Evolutionary conservation across 805 yeast genomes (phyloP).

Genomic region (Candida sithepensis): DNA sequence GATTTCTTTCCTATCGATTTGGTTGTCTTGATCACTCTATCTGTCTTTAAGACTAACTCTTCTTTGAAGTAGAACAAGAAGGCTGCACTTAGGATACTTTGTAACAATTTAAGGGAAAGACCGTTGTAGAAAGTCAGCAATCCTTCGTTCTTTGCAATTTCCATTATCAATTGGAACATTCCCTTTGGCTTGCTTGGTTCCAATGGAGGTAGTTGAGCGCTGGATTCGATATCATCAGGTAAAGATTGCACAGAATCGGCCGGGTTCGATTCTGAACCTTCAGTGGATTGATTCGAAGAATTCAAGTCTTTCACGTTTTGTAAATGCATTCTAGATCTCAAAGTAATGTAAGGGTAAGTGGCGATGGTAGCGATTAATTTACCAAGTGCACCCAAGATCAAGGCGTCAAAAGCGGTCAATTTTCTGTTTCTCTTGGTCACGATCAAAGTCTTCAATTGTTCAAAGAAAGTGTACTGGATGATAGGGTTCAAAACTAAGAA

Average conservation of each 20-base stretch:
- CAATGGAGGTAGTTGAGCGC: slow-evolving; percentile 19
- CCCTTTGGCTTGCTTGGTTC: slow-evolving; percentile 26
- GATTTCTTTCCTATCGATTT: slow-evolving; percentile 1
- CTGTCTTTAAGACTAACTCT: slow-evolving; percentile 62
- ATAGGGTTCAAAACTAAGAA: slow-evolving; percentile 85
- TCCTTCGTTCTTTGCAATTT: slow-evolving; percentile 69
- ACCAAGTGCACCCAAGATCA: slow-evolving; percentile 84
- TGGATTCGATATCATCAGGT: slow-evolving; percentile 18
- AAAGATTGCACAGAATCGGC: slow-evolving; percentile 22
- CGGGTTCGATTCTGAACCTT: too few species aligned
- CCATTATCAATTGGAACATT: slow-evolving; percentile 48
- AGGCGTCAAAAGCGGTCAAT: slow-evolving; percentile 74
- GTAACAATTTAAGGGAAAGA: slow-evolving; percentile 71
- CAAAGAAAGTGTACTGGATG: slow-evolving; percentile 88
- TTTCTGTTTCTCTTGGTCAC: slow-evolving; percentile 48
- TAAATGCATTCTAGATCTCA: slow-evolving; percentile 85
- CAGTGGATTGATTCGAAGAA: too few species aligned
- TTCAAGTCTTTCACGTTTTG: slow-evolving; percentile 31
- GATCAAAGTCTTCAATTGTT: slow-evolving; percentile 71
- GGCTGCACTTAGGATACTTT: slow-evolving; percentile 85
- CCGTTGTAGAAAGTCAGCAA: slow-evolving; percentile 78
- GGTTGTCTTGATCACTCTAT: slow-evolving; percentile 43
- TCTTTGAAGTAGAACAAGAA: slow-evolving; percentile 89
- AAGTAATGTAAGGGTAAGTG: slow-evolving; percentile 89
- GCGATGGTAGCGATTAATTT: slow-evolving; percentile 83